Base-by-base conservation (phyloP, 2,329 filamentous ascomycete genomes). In the Aaosphaeria arxii region DNA sequence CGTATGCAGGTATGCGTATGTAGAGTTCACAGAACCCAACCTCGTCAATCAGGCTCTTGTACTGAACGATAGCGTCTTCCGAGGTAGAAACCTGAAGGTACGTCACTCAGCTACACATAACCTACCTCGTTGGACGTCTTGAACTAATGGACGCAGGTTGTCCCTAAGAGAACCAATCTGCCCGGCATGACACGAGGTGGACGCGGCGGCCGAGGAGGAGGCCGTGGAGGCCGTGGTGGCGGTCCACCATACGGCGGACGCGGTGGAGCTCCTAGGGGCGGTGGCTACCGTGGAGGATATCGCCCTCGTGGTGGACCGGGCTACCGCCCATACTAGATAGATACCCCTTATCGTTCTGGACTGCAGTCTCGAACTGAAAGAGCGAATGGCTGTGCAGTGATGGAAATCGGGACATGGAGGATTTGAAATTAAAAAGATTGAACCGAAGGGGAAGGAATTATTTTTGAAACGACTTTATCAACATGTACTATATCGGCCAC, bases 21-120 rank as follows among this genome's bases (percentile, higher is more conserved):
- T 99, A 63, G 94, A 99, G 74, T 99, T 99, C 69, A 87, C 89
- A 51, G 94, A 97, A 75, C 91, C 94, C 43, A 91, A 84, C 72
- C 80, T 96, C 52, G 92, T 99, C 54, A 90, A 89, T 42, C 89
- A 95, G 71, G 94, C 94, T 29, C 81, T 99, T 52, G 91, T 97
- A 38, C 79, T 99, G 49, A 97, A 99, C 71, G 94, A 99, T 75
- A 96, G 91, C 71, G 81, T 95, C 49, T 96, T 99, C 76, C 91
- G 94, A 64, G 91, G 90, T 54, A 85, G 94, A 64, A 95, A 94
- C 71, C 84, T 99, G 70, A 99, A 99, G 84, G 94, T 97, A 67
- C 58, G 73, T 51, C 32, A 30, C 35, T 30, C 35, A 24, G 39
- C 13, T 33, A 9, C 24, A 24, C 4, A 3, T 31, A 11, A 7